These are phyloP conservation scores for Penicillium flavigenum DNA, from an alignment of 495 filamentous ascomycete genomes.

Conservation along the genomic window DNA sequence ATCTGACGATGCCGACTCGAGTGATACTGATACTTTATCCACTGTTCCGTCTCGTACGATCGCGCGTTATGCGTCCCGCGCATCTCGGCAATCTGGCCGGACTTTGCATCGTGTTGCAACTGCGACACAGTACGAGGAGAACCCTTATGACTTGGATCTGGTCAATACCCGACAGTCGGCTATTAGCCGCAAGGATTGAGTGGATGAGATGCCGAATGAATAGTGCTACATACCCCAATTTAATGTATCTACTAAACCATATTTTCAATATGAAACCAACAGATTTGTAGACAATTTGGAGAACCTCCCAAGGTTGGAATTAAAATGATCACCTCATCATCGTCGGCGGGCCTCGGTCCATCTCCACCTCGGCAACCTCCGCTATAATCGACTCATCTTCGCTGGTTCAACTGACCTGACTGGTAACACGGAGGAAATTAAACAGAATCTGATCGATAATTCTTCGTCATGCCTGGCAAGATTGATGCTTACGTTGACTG, in stretches of 20 bases:
- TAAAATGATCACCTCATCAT: constrained; percentile 31
- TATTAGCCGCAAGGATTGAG: constrained; percentile 27
- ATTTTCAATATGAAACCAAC: neutral
- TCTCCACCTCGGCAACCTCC: constrained; percentile 23
- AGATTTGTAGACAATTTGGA: too few relatives aligned
- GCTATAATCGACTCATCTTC: constrained; percentile 14
- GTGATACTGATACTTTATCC: constrained; percentile 28
- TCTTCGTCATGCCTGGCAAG: constrained; percentile 25
- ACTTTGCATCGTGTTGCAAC: constrained; percentile 28
- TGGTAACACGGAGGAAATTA: neutral
- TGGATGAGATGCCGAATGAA: too few relatives aligned
- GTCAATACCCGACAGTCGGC: constrained; percentile 39
- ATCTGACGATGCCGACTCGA: constrained; percentile 8
- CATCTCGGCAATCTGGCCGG: constrained; percentile 32
- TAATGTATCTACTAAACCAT: neutral
- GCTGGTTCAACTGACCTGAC: neutral
- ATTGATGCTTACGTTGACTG: constrained; percentile 33
- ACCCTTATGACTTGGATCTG: constrained; percentile 39
- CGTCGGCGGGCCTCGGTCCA: constrained; percentile 27
- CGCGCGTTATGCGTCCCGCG: constrained; percentile 22
- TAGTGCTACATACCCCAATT: neutral
- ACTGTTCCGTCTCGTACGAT: constrained; percentile 27
- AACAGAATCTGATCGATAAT: neutral
- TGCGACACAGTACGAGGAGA: constrained; percentile 39
- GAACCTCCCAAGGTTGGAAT: neutral